Conservation (phyloP, 345 rosid species). For the Luvunga scandens region DNA sequence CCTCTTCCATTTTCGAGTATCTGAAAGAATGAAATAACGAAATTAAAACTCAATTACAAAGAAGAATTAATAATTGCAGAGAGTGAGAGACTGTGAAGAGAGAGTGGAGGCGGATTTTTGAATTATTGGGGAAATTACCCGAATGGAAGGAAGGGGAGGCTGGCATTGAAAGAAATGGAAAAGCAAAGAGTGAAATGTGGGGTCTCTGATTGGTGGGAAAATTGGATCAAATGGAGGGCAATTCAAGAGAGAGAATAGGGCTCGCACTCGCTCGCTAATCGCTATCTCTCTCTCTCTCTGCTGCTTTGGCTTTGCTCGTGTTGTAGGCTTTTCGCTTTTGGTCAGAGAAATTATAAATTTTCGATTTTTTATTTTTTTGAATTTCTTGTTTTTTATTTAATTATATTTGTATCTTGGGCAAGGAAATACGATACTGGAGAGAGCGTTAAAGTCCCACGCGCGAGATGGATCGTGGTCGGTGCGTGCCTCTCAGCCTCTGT, state of each 20-base stretch:
- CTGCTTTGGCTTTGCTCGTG: not conserved
- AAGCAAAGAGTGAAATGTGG: conserved; percentile 9
- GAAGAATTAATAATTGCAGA: not conserved
- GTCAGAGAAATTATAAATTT: no score
- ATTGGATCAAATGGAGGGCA: conserved; percentile 17
- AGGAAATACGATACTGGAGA: not conserved
- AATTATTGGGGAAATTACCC: conserved; percentile 38
- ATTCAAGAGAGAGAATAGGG: conserved; percentile 8
- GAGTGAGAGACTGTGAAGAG: conserved; percentile 6
- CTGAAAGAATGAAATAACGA: conserved; percentile 25
- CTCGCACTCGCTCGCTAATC: conserved; percentile 14
- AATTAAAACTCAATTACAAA: conserved; percentile 10
- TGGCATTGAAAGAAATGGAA: conserved; percentile 53
- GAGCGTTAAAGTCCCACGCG: not conserved
- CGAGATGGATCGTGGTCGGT: not conserved
- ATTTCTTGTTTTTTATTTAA: no score
- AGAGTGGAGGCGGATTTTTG: conserved; percentile 4
- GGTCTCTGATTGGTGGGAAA: conserved; percentile 30
- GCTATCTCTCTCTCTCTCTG: not conserved
- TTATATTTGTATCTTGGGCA: no score
- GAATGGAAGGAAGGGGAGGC: conserved; percentile 67
- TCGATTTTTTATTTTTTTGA: not conserved
- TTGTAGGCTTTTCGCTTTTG: not conserved
- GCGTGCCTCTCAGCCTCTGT: not conserved
- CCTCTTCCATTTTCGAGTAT: conserved; percentile 80